phyloP scores from a whole-genome alignment of 2,329 filamentous ascomycete species.

The Leptosphaerulina australis region DNA sequence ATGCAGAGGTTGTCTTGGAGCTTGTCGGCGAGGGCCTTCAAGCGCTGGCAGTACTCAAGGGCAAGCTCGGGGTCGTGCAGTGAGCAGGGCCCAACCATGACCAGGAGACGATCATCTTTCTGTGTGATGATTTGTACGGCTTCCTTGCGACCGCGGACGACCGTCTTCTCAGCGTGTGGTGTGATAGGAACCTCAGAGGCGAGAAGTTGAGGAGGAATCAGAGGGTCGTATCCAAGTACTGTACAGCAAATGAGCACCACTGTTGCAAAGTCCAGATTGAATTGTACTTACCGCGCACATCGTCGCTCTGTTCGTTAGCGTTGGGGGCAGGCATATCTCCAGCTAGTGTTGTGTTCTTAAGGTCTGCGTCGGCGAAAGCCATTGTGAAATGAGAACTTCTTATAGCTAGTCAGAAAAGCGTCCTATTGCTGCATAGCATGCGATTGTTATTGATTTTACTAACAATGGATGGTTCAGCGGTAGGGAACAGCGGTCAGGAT shows the following conservation, averaged over 20 bases:
- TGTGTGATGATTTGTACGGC: constrained; percentile 78
- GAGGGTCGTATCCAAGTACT: constrained; percentile 93
- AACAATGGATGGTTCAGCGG: constrained; percentile 9
- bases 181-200: constrained; percentile 79
- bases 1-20: constrained; percentile 84
- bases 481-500: constrained; percentile 25
- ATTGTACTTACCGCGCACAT: constrained; percentile 56
- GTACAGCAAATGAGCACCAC: constrained; percentile 21
- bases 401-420: constrained; percentile 19
- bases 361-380: constrained; percentile 24
- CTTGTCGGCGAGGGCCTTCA: constrained; percentile 78
- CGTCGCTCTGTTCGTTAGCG: constrained; percentile 51
- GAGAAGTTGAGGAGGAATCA: constrained; percentile 87
- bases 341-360: constrained; percentile 18
- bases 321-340: constrained; percentile 38
- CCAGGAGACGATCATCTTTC: constrained; percentile 83
- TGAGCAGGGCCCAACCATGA: constrained; percentile 94
- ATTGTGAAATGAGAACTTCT: constrained; percentile 24
- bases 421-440: neutral
- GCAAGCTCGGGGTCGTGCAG: constrained; percentile 92
- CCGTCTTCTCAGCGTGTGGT: constrained; percentile 66
- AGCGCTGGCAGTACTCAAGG: constrained; percentile 81
- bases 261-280: neutral
- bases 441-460: constrained; percentile 11
- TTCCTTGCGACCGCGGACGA: constrained; percentile 72